Evolutionary conservation across 495 filamentous ascomycete genomes (phyloP).

Genomic region (Penicillium ucsense): DNA sequence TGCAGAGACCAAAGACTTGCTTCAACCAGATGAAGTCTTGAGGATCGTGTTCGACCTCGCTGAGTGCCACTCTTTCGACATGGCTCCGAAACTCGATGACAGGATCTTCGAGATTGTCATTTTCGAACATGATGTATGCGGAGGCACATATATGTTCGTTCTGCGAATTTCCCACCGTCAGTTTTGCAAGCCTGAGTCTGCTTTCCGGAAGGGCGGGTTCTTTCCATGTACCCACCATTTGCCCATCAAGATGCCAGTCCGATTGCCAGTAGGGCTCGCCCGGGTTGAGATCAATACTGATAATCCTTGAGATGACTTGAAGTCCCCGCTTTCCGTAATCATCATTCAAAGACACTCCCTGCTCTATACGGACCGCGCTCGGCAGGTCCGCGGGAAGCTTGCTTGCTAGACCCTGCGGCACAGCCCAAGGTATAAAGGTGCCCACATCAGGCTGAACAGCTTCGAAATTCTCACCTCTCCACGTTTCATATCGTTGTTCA

Average conservation of each 20-base stretch:
- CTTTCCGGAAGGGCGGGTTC: no score
- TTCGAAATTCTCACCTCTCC: constrained; percentile 15
- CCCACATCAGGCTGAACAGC: constrained; percentile 24
- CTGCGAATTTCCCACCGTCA: constrained; percentile 2
- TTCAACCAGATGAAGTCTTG: constrained; percentile 19
- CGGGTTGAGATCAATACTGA: constrained; percentile 24
- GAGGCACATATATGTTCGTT: constrained; percentile 35
- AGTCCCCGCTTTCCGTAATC: constrained; percentile 32
- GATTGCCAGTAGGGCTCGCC: constrained; percentile 21
- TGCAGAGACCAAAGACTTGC: constrained; percentile 26
- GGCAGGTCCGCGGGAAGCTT: constrained; percentile 17
- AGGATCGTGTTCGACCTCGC: constrained; percentile 21
- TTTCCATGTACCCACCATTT: constrained; percentile 16
- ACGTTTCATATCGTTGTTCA: constrained; percentile 15
- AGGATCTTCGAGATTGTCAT: constrained; percentile 16
- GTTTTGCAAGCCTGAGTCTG: no score
- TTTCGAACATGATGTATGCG: constrained; percentile 14
- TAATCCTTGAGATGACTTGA: constrained; percentile 29
- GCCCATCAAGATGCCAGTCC: constrained; percentile 33
- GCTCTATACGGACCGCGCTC: constrained; percentile 14
- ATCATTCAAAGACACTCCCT: constrained; percentile 19
- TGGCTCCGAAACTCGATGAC: constrained; percentile 21
- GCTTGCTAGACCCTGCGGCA: constrained; percentile 17
- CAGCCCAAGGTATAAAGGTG: constrained; percentile 23
- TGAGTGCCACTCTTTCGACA: constrained; percentile 15